Percentiles rank a stretch among this genome's conserved stretches.
Conservation (phyloP, 2,329 filamentous ascomycete species). For the Endocalyx cinctus region DNA sequence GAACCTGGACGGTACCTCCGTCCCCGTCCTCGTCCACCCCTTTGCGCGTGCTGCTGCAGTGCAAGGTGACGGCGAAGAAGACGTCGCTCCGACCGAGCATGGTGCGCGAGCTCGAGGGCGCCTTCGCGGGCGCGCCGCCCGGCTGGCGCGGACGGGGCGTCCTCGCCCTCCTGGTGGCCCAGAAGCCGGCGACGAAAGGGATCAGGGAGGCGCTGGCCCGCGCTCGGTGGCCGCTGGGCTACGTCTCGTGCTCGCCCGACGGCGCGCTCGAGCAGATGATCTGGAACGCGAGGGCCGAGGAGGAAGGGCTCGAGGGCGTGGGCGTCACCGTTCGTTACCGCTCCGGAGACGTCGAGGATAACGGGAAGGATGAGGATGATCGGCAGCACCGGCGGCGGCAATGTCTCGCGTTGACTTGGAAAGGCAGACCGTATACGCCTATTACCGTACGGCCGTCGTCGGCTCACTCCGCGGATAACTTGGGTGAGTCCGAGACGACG, state of each 20-base stretch:
- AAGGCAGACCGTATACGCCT: conserved; percentile 33
- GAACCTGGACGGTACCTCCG: conserved; percentile 63
- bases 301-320: conserved; percentile 57
- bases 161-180: conserved; percentile 67
- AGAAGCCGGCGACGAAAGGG: conserved; percentile 70
- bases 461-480: not conserved
- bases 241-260: conserved; percentile 53
- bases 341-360: not conserved
- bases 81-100: conserved; percentile 47
- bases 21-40: conserved; percentile 27
- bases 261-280: conserved; percentile 63
- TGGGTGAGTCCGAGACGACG: no score
- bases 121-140: conserved; percentile 66
- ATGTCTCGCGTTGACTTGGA: conserved; percentile 47
- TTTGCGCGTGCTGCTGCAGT: conserved; percentile 56
- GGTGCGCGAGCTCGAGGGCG: conserved; percentile 74
- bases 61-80: conserved; percentile 57
- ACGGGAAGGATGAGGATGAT: no score
- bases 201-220: conserved; percentile 66
- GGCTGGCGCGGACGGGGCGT: conserved; percentile 65
- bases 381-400: conserved; percentile 26
- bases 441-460: not conserved
- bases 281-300: conserved; percentile 64
- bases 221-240: conserved; percentile 68
- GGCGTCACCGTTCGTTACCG: conserved; percentile 37